Evolutionary conservation across 441 rosid genomes (phyloP).

Genomic region (Raphanus hybrid): DNA sequence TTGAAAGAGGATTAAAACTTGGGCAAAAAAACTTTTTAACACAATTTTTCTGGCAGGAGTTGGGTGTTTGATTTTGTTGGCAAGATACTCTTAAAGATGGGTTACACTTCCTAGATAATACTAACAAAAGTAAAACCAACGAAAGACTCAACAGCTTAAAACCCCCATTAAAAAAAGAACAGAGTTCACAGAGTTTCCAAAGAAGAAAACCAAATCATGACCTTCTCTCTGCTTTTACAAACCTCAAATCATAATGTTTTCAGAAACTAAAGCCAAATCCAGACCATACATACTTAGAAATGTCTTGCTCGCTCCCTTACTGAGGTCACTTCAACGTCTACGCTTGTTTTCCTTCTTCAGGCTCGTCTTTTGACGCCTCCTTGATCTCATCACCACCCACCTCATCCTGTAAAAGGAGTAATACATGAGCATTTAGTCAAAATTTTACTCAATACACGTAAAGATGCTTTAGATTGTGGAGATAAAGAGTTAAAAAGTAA

Average conservation of each 20-base stretch:
- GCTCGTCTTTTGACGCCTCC: conserved; percentile 74
- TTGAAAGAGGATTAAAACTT: background rate
- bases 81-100: background rate
- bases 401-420: conserved; percentile 65
- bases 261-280: conserved; percentile 25
- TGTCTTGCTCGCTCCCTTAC: background rate
- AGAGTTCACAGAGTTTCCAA: conserved; percentile 9
- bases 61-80: background rate
- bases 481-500: background rate
- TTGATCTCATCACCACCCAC: conserved; percentile 89
- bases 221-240: conserved; percentile 30
- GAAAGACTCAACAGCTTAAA: conserved; percentile 9
- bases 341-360: conserved; percentile 60
- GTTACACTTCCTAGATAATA: background rate
- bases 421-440: background rate
- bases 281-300: conserved; percentile 5
- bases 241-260: conserved; percentile 21
- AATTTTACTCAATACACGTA: background rate
- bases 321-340: conserved; percentile 18
- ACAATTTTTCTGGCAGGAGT: background rate
- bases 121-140: background rate
- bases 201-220: conserved; percentile 24
- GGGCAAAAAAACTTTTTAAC: background rate
- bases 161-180: background rate
- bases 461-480: conserved; percentile 8